Percentiles rank a stretch among this genome's conserved stretches.
phyloP scores from a whole-genome alignment of 108 stramenopile species.

The Fragilaria crotonensis region DNA sequence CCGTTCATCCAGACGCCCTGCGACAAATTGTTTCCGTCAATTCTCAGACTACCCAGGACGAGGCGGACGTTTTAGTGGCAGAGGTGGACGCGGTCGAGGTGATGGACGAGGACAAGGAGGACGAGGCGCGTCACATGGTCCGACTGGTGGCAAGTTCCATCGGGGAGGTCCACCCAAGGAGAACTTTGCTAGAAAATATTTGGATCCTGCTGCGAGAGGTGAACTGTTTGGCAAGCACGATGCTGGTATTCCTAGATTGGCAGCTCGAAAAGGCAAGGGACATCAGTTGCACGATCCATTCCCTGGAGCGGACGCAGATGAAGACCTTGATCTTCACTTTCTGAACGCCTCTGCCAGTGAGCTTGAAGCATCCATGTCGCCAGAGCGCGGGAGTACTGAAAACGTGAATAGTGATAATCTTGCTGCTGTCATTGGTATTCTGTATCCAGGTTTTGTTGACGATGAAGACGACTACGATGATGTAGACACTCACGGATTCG shows the following conservation, averaged over 20 bases:
- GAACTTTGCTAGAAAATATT: slow-evolving; percentile 26
- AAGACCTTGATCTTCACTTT: slow-evolving; percentile 16
- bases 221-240: slow-evolving; percentile 33
- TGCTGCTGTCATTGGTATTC: neutral
- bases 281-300: slow-evolving; percentile 37
- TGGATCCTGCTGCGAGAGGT: slow-evolving; percentile 40
- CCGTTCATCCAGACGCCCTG: no score
- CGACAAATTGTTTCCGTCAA: no score
- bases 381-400: neutral
- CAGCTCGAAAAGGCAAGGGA: slow-evolving; percentile 48
- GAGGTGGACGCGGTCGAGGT: neutral
- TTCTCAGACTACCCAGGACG: no score
- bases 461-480: slow-evolving; percentile 9
- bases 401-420: neutral
- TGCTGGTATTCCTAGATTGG: slow-evolving; percentile 56
- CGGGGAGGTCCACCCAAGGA: slow-evolving; percentile 2
- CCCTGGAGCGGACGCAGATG: slow-evolving; percentile 1
- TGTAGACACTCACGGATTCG: neutral
- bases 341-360: slow-evolving; percentile 10
- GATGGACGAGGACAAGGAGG: neutral
- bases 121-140: neutral
- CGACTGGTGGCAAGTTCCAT: neutral
- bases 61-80: neutral
- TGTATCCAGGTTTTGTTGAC: neutral
- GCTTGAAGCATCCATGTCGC: slow-evolving; percentile 4